These are phyloP conservation scores for Mortierella polycephala DNA, from an alignment of 371 early-diverging fungal species.

Conservation along the genomic window DNA sequence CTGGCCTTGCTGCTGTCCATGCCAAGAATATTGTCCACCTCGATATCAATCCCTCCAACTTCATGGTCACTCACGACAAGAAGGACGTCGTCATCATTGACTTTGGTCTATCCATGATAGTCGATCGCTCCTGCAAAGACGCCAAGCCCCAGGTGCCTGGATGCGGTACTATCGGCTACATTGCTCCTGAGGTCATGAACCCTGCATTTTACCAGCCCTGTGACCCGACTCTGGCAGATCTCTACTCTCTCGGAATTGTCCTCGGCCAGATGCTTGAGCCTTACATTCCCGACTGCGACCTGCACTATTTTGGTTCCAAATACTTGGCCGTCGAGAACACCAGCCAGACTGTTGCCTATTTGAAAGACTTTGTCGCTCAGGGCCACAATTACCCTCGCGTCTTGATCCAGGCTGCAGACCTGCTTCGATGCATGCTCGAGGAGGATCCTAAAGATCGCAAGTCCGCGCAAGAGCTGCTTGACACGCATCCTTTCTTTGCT, in stretches of 20 bases:
- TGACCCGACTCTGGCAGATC: slow-evolving; percentile 61
- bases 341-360: slow-evolving; percentile 55
- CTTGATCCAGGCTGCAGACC: slow-evolving; percentile 48
- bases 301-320: slow-evolving; percentile 71
- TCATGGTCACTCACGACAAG: slow-evolving; percentile 67
- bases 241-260: slow-evolving; percentile 75
- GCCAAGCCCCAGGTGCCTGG: slow-evolving; percentile 50
- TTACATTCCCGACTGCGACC: slow-evolving; percentile 64
- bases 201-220: slow-evolving; percentile 27
- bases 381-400: slow-evolving; percentile 34
- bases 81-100: slow-evolving; percentile 72
- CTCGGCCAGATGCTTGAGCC: slow-evolving; percentile 73
- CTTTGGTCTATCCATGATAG: slow-evolving; percentile 68
- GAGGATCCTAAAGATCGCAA: slow-evolving; percentile 42
- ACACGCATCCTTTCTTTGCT: slow-evolving; percentile 40
- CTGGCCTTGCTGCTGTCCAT: slow-evolving; percentile 61
- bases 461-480: slow-evolving; percentile 45
- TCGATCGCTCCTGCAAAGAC: slow-evolving; percentile 35
- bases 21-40: slow-evolving; percentile 68
- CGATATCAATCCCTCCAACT: slow-evolving; percentile 72
- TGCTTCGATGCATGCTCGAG: slow-evolving; percentile 41
- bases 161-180: slow-evolving; percentile 83
- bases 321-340: slow-evolving; percentile 68
- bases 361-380: slow-evolving; percentile 56
- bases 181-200: slow-evolving; percentile 77